These are phyloP conservation scores for Heliocybe sulcata DNA, from an alignment of 1,284 basidiomycete genomes.

Conservation along the genomic window DNA sequence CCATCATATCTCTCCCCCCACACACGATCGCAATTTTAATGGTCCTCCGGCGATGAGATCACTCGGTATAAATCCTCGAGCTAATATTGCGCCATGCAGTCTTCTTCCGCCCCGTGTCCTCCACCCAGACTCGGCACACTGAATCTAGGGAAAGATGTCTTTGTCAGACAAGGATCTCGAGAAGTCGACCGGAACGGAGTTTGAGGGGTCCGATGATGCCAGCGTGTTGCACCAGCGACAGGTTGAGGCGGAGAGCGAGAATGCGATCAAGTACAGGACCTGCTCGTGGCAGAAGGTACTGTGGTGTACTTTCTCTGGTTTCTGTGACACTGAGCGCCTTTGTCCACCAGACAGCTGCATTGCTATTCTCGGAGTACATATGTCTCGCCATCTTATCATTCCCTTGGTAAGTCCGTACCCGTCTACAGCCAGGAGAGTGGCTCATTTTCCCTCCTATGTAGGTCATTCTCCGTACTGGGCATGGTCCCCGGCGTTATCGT, in stretches of 20 bases:
- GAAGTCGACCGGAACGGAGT: not conserved
- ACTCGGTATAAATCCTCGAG: no score
- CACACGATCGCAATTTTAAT: not conserved
- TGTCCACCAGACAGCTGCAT: slow-evolving; percentile 29
- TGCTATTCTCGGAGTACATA: slow-evolving; percentile 43
- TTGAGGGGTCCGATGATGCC: not conserved
- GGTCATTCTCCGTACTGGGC: slow-evolving; percentile 50
- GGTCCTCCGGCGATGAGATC: no score
- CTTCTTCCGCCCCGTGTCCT: no score
- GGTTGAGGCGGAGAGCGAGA: slow-evolving; percentile 27
- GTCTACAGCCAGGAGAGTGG: slow-evolving; percentile 9
- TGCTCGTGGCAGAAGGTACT: slow-evolving; percentile 42
- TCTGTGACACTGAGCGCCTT: not conserved
- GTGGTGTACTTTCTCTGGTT: not conserved
- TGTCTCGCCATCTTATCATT: slow-evolving; percentile 45
- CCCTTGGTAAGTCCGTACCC: slow-evolving; percentile 27
- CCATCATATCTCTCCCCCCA: not conserved
- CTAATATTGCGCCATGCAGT: no score
- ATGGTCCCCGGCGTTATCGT: slow-evolving; percentile 42
- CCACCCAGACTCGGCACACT: no score
- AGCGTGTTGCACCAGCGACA: not conserved
- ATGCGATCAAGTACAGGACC: slow-evolving; percentile 34
- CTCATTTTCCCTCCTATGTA: slow-evolving; percentile 13
- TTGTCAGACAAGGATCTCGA: not conserved
- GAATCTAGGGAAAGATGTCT: no score